Evolutionary conservation across 1,139 yeast species (phyloP).

Genomic region (Sugiyamaella paludigena): DNA sequence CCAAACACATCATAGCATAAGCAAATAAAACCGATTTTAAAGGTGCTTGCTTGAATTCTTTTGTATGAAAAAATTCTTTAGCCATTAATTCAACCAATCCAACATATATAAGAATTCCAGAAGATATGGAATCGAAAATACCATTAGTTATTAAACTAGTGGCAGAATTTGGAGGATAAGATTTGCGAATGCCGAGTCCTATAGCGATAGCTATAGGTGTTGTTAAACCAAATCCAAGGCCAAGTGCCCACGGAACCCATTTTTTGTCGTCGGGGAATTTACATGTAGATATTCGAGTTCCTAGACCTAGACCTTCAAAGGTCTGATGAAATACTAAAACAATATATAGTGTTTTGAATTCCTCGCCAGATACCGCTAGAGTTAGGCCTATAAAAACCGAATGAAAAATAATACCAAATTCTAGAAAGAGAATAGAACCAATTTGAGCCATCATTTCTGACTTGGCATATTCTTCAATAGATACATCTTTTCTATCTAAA

Average conservation of each 20-base stretch:
- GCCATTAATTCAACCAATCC: constrained; percentile 88
- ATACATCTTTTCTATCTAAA: constrained; percentile 54
- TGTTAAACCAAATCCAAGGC: constrained; percentile 61
- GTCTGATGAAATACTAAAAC: constrained; percentile 87
- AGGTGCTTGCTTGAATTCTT: constrained; percentile 31
- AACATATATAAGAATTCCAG: constrained; percentile 82
- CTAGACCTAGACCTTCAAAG: constrained; percentile 91
- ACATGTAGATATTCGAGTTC: constrained; percentile 76
- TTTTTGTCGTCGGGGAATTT: constrained; percentile 56
- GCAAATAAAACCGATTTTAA: constrained; percentile 41
- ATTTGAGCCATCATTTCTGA: constrained; percentile 36
- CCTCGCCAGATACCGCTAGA: constrained; percentile 69
- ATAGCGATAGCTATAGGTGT: constrained; percentile 85
- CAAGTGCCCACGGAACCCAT: constrained; percentile 59
- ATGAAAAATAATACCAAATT: constrained; percentile 79
- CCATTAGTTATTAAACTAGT: constrained; percentile 72
- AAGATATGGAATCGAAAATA: constrained; percentile 74
- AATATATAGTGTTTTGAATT: constrained; percentile 70
- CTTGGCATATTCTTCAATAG: no score
- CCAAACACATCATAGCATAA: constrained; percentile 49
- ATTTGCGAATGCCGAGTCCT: constrained; percentile 75
- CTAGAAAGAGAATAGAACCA: constrained; percentile 60
- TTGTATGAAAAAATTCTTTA: constrained; percentile 68
- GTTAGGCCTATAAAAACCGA: constrained; percentile 77
- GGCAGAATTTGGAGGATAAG: constrained; percentile 58